phyloP scores from a whole-genome alignment of 257 asterid genomes.

The Primulina tabacum region DNA sequence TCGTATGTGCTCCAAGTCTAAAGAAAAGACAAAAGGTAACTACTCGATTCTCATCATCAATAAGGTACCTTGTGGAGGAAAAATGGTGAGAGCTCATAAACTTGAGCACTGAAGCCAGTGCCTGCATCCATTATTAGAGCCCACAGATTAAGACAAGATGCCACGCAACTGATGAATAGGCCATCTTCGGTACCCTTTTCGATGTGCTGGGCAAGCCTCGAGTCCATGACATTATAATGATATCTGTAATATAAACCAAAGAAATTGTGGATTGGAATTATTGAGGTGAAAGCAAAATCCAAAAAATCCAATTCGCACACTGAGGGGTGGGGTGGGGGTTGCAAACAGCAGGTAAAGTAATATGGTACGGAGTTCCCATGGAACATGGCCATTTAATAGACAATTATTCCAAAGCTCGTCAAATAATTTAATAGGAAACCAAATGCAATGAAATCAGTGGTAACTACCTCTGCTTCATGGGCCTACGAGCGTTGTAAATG shows the following conservation, averaged over 20 bases:
- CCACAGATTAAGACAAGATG: slow-evolving; percentile 69
- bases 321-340: too few relatives aligned
- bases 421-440: neutral
- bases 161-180: slow-evolving; percentile 60
- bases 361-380: neutral
- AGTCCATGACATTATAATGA: slow-evolving; percentile 69
- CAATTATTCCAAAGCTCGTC: neutral
- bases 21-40: neutral
- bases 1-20: neutral
- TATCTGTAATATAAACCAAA: slow-evolving; percentile 36
- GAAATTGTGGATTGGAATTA: slow-evolving; percentile 5
- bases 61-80: slow-evolving; percentile 73
- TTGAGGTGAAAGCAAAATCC: slow-evolving; percentile 4
- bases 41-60: slow-evolving; percentile 3
- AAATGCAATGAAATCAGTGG: slow-evolving; percentile 11
- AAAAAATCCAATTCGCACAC: neutral
- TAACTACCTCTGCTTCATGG: slow-evolving; percentile 81
- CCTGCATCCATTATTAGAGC: slow-evolving; percentile 92
- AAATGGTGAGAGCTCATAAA: slow-evolving; percentile 52
- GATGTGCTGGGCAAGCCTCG: slow-evolving; percentile 68
- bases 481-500: slow-evolving; percentile 75
- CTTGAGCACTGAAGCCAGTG: slow-evolving; percentile 66
- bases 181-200: slow-evolving; percentile 77
- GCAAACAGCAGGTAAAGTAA: neutral
- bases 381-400: neutral